Percentiles rank a stretch among this genome's conserved stretches.
These are phyloP conservation scores for Boehmeria nivea DNA, from an alignment of 306 rosid species.

Conservation along the genomic window DNA sequence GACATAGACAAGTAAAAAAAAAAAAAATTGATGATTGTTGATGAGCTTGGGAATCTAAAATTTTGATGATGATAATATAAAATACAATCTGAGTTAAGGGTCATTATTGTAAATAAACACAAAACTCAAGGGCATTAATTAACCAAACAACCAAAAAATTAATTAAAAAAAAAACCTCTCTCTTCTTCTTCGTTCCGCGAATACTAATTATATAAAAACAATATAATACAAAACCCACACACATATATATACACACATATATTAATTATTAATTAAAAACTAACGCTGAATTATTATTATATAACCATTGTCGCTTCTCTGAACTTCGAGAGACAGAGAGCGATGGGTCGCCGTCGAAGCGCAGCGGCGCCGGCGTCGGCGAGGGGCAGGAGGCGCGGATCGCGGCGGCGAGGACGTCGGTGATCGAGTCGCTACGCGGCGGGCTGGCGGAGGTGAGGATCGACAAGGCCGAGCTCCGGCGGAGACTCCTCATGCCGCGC, in stretches of 20 bases:
- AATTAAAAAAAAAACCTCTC: neutral
- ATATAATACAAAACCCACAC: neutral
- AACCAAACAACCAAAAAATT: neutral
- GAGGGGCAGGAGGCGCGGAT: slow-evolving; percentile 35
- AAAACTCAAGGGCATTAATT: neutral
- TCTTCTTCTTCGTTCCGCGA: too few species aligned
- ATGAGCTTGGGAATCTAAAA: too few species aligned
- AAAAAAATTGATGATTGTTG: too few species aligned
- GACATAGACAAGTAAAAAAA: too few species aligned
- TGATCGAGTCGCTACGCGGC: slow-evolving; percentile 59
- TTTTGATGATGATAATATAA: too few species aligned
- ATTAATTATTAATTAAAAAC: too few species aligned
- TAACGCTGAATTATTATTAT: neutral
- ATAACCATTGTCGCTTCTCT: neutral
- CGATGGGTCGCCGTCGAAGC: slow-evolving; percentile 42
- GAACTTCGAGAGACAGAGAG: neutral
- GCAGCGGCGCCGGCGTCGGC: slow-evolving; percentile 19
- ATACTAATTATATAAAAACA: too few species aligned
- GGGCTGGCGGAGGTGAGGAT: slow-evolving; percentile 62
- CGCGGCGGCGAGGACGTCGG: slow-evolving; percentile 44
- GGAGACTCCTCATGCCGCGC: slow-evolving; percentile 72
- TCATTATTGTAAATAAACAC: neutral
- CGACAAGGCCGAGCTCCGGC: slow-evolving; percentile 70
- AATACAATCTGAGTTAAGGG: neutral
- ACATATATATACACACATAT: too few species aligned